Conservation (phyloP, 129 eudicot genomes). For the Lactuca sativa region DNA sequence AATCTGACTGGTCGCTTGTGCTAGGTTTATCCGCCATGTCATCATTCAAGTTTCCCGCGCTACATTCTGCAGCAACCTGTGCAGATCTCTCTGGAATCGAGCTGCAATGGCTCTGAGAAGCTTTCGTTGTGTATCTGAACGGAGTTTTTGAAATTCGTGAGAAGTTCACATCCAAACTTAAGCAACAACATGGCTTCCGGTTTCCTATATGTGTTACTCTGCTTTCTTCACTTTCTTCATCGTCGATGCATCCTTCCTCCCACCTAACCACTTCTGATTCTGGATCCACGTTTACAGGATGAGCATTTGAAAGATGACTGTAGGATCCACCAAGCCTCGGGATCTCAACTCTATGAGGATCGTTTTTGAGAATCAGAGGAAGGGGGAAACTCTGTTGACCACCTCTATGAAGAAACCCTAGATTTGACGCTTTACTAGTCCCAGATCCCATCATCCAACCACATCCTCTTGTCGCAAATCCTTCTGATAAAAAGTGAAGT, state of each 20-base stretch:
- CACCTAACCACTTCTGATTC: constrained; percentile 82
- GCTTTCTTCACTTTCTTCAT: constrained; percentile 64
- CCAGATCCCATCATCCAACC: constrained; percentile 69
- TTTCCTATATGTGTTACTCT: constrained; percentile 62
- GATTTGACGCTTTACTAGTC: constrained; percentile 40
- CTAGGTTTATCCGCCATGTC: constrained; percentile 94
- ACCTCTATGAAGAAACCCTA: constrained; percentile 95
- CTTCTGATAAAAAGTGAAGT: constrained; percentile 91
- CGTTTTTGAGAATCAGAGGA: constrained; percentile 72
- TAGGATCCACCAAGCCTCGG: constrained; percentile 91
- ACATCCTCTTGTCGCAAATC: constrained; percentile 53
- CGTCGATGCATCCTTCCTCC: constrained; percentile 98
- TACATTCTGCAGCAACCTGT: constrained; percentile 88
- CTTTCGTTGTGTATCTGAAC: constrained; percentile 52
- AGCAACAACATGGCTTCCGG: constrained; percentile 92
- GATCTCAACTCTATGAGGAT: constrained; percentile 80
- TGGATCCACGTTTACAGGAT: constrained; percentile 54
- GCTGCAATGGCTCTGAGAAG: constrained; percentile 67
- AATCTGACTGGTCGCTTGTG: constrained; percentile 91
- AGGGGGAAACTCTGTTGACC: constrained; percentile 88
- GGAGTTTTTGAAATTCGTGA: constrained; percentile 52
- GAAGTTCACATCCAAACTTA: constrained; percentile 65
- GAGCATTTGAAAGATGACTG: constrained; percentile 58
- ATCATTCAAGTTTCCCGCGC: constrained; percentile 73
- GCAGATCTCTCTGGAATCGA: constrained; percentile 87